A percentile compares a stretch with the other conserved stretches of the same genome.
phyloP scores from a whole-genome alignment of 2,329 filamentous ascomycete species.

The Aspergillus tanneri region DNA sequence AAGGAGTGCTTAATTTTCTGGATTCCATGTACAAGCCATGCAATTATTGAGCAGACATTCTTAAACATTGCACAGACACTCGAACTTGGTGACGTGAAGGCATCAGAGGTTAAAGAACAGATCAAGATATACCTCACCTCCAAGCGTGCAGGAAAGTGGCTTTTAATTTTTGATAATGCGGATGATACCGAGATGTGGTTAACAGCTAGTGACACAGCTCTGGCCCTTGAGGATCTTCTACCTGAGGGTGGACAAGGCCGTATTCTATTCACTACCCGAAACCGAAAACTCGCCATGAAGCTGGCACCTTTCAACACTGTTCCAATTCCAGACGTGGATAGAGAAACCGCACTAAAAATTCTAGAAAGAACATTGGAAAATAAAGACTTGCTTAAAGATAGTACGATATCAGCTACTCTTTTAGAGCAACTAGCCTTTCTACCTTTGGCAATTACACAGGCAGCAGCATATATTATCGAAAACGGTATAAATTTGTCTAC shows the following conservation, averaged over 20 bases:
- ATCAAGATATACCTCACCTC: constrained; percentile 14
- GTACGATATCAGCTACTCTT: constrained; percentile 1
- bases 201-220: too few relatives aligned
- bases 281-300: constrained; percentile 15
- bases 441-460: too few relatives aligned
- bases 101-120: constrained; percentile 3
- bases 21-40: constrained; percentile 26
- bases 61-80: constrained; percentile 11
- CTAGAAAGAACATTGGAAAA: neutral
- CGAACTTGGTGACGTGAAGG: constrained; percentile 5
- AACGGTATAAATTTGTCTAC: too few relatives aligned
- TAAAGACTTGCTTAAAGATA: constrained; percentile 11
- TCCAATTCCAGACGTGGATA: constrained; percentile 15
- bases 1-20: constrained; percentile 27
- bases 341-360: constrained; percentile 6
- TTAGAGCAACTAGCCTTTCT: constrained; percentile 21
- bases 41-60: constrained; percentile 16
- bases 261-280: too few relatives aligned
- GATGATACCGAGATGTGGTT: too few relatives aligned
- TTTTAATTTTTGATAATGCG: constrained; percentile 27
- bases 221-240: too few relatives aligned
- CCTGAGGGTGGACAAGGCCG: too few relatives aligned
- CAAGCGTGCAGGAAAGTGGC: constrained; percentile 17
- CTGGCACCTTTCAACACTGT: constrained; percentile 20
- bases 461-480: too few relatives aligned